Percentiles rank a stretch among this genome's conserved stretches.
These are phyloP conservation scores for Peronospora farinosa DNA, from an alignment of 352 stramenopile species.

Conservation along the genomic window DNA sequence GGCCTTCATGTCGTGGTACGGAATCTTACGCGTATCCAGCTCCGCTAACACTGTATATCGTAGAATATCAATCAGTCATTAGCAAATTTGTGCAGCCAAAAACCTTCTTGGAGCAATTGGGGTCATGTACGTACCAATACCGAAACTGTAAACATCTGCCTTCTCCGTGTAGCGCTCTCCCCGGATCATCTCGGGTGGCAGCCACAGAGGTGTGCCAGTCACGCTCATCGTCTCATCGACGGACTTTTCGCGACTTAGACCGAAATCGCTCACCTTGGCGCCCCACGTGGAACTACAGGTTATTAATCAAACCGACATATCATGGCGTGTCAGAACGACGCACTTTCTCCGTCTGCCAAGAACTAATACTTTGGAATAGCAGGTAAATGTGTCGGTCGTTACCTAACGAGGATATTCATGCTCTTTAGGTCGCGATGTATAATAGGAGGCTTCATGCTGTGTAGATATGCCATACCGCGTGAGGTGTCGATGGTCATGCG, in stretches of 20 bases:
- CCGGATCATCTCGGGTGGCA: slow-evolving; percentile 86
- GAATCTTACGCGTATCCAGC: slow-evolving; percentile 81
- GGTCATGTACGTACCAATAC: slow-evolving; percentile 52
- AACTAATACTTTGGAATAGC: slow-evolving; percentile 1
- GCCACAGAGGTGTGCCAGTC: slow-evolving; percentile 75
- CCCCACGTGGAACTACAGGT: slow-evolving; percentile 66
- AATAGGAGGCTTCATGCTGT: slow-evolving; percentile 96
- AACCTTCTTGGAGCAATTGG: background rate
- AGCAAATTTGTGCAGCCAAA: background rate
- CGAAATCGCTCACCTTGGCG: slow-evolving; percentile 96
- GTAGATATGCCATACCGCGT: slow-evolving; percentile 95
- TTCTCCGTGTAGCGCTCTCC: slow-evolving; percentile 85
- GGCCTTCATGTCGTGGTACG: slow-evolving; percentile 85
- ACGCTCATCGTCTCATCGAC: slow-evolving; percentile 93
- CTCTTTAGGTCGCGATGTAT: slow-evolving; percentile 98
- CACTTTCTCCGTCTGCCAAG: slow-evolving; percentile 4
- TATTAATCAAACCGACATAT: slow-evolving; percentile 11
- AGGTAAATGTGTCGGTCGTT: slow-evolving; percentile 15
- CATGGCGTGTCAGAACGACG: slow-evolving; percentile 18
- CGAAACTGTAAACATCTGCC: slow-evolving; percentile 85
- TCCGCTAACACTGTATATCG: slow-evolving; percentile 63
- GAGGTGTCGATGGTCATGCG: slow-evolving; percentile 88
- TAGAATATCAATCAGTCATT: slow-evolving; percentile 5
- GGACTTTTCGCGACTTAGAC: slow-evolving; percentile 93
- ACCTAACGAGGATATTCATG: slow-evolving; percentile 87